Conservation (phyloP, 2,329 filamentous ascomycete species). For the Ambrosiella xylebori region DNA sequence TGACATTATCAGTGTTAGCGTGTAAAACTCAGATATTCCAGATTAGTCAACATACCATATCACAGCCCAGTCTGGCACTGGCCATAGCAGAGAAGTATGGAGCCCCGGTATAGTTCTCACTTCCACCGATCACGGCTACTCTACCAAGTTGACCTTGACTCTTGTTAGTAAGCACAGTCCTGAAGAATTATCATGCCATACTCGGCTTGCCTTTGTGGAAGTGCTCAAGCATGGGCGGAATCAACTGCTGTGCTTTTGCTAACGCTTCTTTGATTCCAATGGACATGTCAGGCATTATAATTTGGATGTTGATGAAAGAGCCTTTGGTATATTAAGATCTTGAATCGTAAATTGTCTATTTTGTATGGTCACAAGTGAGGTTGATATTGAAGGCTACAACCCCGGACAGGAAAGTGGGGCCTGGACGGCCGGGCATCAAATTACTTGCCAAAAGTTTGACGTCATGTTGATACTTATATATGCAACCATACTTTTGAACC, state of each 20-base stretch:
- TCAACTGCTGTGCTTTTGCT: constrained; percentile 66
- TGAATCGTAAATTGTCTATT: no score
- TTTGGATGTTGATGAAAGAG: not conserved
- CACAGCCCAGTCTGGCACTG: constrained; percentile 72
- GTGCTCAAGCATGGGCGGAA: constrained; percentile 84
- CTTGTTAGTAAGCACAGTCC: not conserved
- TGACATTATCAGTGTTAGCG: constrained; percentile 20
- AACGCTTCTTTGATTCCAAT: constrained; percentile 58
- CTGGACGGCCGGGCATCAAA: no score
- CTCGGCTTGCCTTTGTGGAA: constrained; percentile 72
- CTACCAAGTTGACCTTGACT: constrained; percentile 68
- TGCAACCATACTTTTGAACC: no score
- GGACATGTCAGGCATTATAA: constrained; percentile 34
- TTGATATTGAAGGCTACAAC: no score
- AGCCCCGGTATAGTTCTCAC: constrained; percentile 89
- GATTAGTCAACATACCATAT: constrained; percentile 46
- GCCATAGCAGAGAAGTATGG: constrained; percentile 98
- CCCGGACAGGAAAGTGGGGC: no score
- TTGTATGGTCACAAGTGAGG: no score
- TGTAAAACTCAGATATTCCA: no score
- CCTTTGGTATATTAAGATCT: not conserved
- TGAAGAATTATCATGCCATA: not conserved
- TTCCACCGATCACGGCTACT: constrained; percentile 85
- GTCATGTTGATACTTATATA: no score
- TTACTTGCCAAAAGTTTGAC: no score